Base-by-base conservation (phyloP, 2,329 filamentous ascomycete genomes). In the Talaromyces islandicus region DNA sequence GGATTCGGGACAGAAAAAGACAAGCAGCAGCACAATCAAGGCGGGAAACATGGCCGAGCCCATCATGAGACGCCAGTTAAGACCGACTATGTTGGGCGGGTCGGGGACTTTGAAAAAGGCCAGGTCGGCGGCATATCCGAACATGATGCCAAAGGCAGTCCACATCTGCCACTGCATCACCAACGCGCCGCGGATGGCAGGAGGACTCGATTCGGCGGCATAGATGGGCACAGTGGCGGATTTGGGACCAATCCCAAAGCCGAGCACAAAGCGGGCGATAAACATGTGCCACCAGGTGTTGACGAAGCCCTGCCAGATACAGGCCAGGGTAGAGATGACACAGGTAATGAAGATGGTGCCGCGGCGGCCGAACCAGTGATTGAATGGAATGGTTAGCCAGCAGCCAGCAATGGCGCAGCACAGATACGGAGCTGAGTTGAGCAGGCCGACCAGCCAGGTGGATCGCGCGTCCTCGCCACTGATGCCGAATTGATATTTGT, bases 161-260 rank as follows among this genome's bases (percentile, higher is more conserved):
- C 76, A 82, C 75, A 80, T 80, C 74, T 92, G 88, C 89, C 90
- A 93, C 63, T 86, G 87, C 89, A 93, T 93, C 64, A 92, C 89
- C 19, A 94, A 79, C 7, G 88, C 89, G 64, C 89, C 88, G 69
- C 89, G 84, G 58, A 91, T 87, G 5, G 76, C 72, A 1, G 88
- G 85, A 0, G 89, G 89, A 0, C 86, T 83, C 60, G 85, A 89
- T 72, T 92, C 89, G 2, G 89, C 89, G 0, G 88, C 86, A 66
- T 90, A 92, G 29, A 92, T 86, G 0, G 90, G 89, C 1, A 91
- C 88, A 0, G 88, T 90, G 0, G 87, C 85, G 21, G 86, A 85
- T 70, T 92, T 92, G 17, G 88, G 81, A 29, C 89, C 89, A 77
- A 92, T 91, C 1, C 88, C 89, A 52, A 94, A 84, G 10, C 91